A percentile compares a stretch with the other conserved stretches of the same genome.
Evolutionary conservation across 495 filamentous ascomycete species (phyloP).

Genomic region (Amphirosellinia nigrospora): DNA sequence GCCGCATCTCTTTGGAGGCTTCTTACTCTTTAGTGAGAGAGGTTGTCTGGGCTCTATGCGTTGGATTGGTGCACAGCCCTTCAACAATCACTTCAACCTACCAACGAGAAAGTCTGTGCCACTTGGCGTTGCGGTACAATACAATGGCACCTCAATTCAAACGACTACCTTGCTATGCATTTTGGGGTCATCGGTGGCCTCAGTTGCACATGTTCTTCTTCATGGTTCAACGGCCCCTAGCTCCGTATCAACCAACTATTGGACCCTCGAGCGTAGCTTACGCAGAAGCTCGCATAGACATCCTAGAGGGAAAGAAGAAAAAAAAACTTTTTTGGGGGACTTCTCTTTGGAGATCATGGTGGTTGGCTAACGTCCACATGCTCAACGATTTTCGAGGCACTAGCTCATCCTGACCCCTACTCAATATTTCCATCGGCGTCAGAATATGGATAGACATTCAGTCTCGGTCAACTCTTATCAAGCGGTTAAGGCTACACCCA

Average conservation of each 20-base stretch:
- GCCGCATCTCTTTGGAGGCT: not conserved
- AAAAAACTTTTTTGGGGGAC: not conserved
- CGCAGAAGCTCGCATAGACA: not conserved
- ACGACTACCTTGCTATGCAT: slow-evolving; percentile 9
- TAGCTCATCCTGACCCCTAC: slow-evolving; percentile 16
- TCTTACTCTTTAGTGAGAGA: slow-evolving; percentile 8
- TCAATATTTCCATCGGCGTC: slow-evolving; percentile 21
- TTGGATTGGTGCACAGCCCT: slow-evolving; percentile 6
- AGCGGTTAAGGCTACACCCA: slow-evolving; percentile 21
- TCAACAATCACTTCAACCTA: slow-evolving; percentile 11
- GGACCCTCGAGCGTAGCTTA: slow-evolving; percentile 3
- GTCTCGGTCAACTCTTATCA: slow-evolving; percentile 25
- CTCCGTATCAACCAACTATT: slow-evolving; percentile 20
- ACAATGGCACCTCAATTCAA: slow-evolving; percentile 17
- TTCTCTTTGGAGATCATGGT: slow-evolving; percentile 12
- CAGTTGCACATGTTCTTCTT: slow-evolving; percentile 23
- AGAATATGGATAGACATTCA: slow-evolving; percentile 8
- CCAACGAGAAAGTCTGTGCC: slow-evolving; percentile 10
- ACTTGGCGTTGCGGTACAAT: slow-evolving; percentile 12
- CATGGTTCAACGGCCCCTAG: slow-evolving; percentile 26
- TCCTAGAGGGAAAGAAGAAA: slow-evolving; percentile 18
- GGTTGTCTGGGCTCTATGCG: slow-evolving; percentile 8
- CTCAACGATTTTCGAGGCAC: slow-evolving; percentile 10
- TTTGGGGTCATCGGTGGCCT: slow-evolving; percentile 17
- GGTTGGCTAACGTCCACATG: slow-evolving; percentile 12